A percentile compares a stretch with the other conserved stretches of the same genome.
Evolutionary conservation across 2,329 filamentous ascomycete genomes (phyloP).

Genomic region (Neofusicoccum sp.): DNA sequence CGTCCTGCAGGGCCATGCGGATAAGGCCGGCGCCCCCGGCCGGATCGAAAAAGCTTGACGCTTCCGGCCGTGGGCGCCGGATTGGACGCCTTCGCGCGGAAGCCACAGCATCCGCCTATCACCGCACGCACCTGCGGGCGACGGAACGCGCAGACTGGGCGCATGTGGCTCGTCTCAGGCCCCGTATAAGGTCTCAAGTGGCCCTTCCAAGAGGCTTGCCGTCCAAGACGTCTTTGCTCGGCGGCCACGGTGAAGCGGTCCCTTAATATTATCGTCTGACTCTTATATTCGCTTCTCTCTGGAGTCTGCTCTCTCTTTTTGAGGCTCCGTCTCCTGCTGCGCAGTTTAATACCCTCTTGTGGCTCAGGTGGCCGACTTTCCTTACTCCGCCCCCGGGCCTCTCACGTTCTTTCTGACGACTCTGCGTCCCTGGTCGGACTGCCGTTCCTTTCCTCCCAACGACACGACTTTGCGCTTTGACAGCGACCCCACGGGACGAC

Average conservation of each 20-base stretch:
- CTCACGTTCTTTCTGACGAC: neutral
- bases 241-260: neutral
- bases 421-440: slow-evolving; percentile 15
- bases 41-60: slow-evolving; percentile 2
- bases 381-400: neutral
- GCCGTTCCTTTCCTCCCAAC: neutral
- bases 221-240: neutral
- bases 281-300: slow-evolving; percentile 7
- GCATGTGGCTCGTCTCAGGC: slow-evolving; percentile 6
- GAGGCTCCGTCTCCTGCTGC: slow-evolving; percentile 15
- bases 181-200: slow-evolving; percentile 13
- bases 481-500: neutral
- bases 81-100: slow-evolving; percentile 13
- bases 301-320: slow-evolving; percentile 28
- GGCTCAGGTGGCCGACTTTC: slow-evolving; percentile 9
- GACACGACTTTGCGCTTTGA: slow-evolving; percentile 5
- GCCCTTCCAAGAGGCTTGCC: slow-evolving; percentile 2
- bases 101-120: slow-evolving; percentile 1
- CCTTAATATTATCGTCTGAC: slow-evolving; percentile 3
- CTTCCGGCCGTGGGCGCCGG: neutral
- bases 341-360: slow-evolving; percentile 6
- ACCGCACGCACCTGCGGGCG: neutral
- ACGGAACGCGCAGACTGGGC: no score
- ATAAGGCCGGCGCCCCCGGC: neutral
- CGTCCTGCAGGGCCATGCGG: neutral